Percentiles rank a stretch among this genome's conserved stretches.
phyloP scores from a whole-genome alignment of 83 land plant species.

The Diphasiastrum complanatum region DNA sequence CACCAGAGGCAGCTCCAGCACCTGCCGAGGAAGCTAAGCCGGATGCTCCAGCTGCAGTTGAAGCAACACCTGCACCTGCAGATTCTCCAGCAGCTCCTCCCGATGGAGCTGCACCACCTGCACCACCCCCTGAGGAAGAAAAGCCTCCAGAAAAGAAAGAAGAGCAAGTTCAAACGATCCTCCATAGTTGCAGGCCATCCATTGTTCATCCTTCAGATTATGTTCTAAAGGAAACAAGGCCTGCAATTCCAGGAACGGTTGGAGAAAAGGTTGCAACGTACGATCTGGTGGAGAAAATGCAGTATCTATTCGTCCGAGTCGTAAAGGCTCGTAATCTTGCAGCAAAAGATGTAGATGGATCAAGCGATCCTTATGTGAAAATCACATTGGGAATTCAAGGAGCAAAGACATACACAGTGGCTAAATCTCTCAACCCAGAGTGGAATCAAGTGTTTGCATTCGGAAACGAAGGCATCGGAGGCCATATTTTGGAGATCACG shows the following conservation, averaged over 20 bases:
- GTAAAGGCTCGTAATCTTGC: slow-evolving; percentile 23
- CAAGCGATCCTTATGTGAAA: slow-evolving; percentile 10
- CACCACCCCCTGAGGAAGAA: too few species aligned
- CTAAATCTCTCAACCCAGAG: slow-evolving; percentile 15
- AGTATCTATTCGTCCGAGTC: slow-evolving; percentile 20
- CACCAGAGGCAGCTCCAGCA: too few species aligned
- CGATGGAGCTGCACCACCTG: too few species aligned
- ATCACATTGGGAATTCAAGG: not conserved
- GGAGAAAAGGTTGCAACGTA: slow-evolving; percentile 14
- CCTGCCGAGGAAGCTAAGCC: too few species aligned
- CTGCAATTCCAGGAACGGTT: not conserved
- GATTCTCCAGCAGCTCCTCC: too few species aligned
- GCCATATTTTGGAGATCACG: slow-evolving; percentile 11
- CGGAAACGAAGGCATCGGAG: slow-evolving; percentile 12
- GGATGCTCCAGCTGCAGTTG: too few species aligned
- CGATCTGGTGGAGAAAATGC: slow-evolving; percentile 26
- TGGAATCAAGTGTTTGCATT: slow-evolving; percentile 26
- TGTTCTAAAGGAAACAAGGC: too few species aligned
- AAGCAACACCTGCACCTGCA: too few species aligned
- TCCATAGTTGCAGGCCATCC: too few species aligned
- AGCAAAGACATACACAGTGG: slow-evolving; percentile 12
- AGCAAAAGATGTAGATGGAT: slow-evolving; percentile 12
- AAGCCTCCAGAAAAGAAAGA: too few species aligned
- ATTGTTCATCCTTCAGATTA: too few species aligned
- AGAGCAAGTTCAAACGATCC: too few species aligned